Base-by-base conservation (phyloP, 495 filamentous ascomycete species). In the Xylaria bambusicola region DNA sequence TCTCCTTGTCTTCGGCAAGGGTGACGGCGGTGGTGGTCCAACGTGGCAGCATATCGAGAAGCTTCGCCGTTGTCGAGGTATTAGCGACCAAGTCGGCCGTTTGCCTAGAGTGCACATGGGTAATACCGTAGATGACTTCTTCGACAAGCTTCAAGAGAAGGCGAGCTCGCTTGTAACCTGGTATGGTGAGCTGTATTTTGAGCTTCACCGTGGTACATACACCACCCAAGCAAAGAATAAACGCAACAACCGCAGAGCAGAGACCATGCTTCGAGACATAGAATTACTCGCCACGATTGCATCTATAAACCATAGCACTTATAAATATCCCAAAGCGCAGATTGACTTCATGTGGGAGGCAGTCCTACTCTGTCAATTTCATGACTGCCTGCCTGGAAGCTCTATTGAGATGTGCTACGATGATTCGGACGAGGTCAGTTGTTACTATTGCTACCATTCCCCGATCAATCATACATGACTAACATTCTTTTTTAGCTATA, bases 221-320 rank as follows among this genome's bases (percentile, higher is more conserved):
- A 98, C 94, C 1, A 96, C 93, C 0, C 94, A 98, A 70, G 89
- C 92, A 42, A 96, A 97, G 73, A 98, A 96, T 75, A 98, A 98
- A 74, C 84, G 84, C 54, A 93, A 93, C 75, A 98, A 98, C 69
- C 84, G 94, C 51, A 88, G 86, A 64, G 79, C 91, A 0, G 94
- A 98, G 70, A 84, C 88, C 48, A 70, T 96, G 74, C 78, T 98
- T 41, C 88, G 91, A 26, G 90, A 96, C 61, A 74, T 98, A 18
- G 94, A 98, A 71, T 84, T 89, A 59, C 75, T 97, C n/a, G 90
- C 94, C 12, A 93, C 94, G 0, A 69, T 95, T 51, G 92, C 93
- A 1, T 93, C 88, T 10, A 66, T 97, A 49, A 85, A 82, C 59
- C 73, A 82, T 49, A 71, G 71, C n/a, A 73, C 76, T 17, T 98